Evolutionary conservation across 2,329 filamentous ascomycete genomes (phyloP).

Genomic region (Lithohypha guttulata): DNA sequence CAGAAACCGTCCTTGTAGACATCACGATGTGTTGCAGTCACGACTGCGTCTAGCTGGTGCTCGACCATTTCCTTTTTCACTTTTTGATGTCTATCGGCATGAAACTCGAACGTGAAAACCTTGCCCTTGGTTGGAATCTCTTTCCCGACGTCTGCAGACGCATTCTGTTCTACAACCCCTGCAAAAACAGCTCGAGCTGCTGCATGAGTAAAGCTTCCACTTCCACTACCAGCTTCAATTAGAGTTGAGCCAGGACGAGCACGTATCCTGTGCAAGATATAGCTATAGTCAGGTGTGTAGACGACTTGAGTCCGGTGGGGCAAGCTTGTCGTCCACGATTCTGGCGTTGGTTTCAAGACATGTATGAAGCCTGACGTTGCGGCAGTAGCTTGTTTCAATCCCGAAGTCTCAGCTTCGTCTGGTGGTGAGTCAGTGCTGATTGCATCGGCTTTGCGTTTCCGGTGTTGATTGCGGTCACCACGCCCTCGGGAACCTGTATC

Average conservation of each 20-base stretch:
- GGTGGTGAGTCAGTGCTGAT: constrained; percentile 26
- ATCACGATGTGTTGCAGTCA: constrained; percentile 38
- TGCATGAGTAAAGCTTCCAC: constrained; percentile 43
- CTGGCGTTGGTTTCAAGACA: constrained; percentile 39
- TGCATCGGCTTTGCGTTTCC: constrained; percentile 36
- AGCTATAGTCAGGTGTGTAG: constrained; percentile 44
- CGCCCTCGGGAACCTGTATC: constrained; percentile 83
- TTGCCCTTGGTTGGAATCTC: constrained; percentile 27
- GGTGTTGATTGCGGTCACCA: constrained; percentile 46
- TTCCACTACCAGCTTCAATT: constrained; percentile 43
- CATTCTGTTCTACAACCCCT: constrained; percentile 21
- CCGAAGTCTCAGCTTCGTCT: constrained; percentile 16
- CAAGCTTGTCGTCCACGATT: constrained; percentile 41
- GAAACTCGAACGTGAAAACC: constrained; percentile 42
- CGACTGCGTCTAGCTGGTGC: constrained; percentile 35
- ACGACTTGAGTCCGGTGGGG: constrained; percentile 44
- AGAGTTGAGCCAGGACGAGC: constrained; percentile 36
- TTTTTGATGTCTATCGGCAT: constrained; percentile 33
- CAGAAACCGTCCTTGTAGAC: constrained; percentile 41
- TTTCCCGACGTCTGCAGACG: neutral
- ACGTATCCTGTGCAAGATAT: constrained; percentile 39
- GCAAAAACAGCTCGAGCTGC: constrained; percentile 40
- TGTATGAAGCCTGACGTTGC: constrained; percentile 40
- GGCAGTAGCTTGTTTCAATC: constrained; percentile 26
- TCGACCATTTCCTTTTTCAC: constrained; percentile 33